Evolutionary conservation across 331 rosid species (phyloP).

Genomic region (Dryas integrifolia): DNA sequence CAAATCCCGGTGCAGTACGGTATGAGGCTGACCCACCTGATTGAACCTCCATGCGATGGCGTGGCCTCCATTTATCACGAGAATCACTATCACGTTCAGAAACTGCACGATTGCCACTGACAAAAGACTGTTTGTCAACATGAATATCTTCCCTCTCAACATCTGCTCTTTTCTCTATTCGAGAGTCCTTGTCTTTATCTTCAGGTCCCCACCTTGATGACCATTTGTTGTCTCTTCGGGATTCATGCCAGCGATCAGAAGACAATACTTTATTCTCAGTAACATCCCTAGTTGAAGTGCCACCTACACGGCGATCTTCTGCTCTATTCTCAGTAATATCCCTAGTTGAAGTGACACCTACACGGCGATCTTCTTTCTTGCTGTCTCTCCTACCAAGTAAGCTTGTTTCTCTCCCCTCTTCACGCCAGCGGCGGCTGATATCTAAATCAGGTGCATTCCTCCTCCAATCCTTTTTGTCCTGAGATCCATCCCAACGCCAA

Average conservation of each 20-base stretch:
- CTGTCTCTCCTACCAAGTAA: conserved; percentile 68
- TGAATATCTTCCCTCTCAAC: conserved; percentile 52
- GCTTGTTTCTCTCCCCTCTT: conserved; percentile 77
- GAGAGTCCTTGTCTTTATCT: conserved; percentile 67
- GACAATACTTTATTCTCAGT: conserved; percentile 42
- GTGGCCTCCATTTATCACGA: conserved; percentile 81
- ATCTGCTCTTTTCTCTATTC: conserved; percentile 53
- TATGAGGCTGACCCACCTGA: conserved; percentile 54
- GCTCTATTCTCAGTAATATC: conserved; percentile 45
- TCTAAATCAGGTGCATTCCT: conserved; percentile 53
- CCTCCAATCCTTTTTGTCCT: conserved; percentile 69
- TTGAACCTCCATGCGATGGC: conserved; percentile 65
- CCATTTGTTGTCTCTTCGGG: conserved; percentile 75
- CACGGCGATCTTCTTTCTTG: conserved; percentile 62
- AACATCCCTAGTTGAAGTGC: conserved; percentile 33
- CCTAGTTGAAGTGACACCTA: conserved; percentile 44
- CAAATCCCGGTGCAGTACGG: conserved; percentile 80
- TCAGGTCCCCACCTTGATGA: conserved; percentile 88
- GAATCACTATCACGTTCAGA: conserved; percentile 65
- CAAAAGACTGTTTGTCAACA: conserved; percentile 49
- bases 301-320: conserved; percentile 53
- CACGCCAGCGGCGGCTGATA: conserved; percentile 67
- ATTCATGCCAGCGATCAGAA: conserved; percentile 42
- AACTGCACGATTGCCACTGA: conserved; percentile 37
- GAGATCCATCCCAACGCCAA: conserved; percentile 61